These are phyloP conservation scores for Epichloe elymi DNA, from an alignment of 2,329 filamentous ascomycete species.

Conservation along the genomic window DNA sequence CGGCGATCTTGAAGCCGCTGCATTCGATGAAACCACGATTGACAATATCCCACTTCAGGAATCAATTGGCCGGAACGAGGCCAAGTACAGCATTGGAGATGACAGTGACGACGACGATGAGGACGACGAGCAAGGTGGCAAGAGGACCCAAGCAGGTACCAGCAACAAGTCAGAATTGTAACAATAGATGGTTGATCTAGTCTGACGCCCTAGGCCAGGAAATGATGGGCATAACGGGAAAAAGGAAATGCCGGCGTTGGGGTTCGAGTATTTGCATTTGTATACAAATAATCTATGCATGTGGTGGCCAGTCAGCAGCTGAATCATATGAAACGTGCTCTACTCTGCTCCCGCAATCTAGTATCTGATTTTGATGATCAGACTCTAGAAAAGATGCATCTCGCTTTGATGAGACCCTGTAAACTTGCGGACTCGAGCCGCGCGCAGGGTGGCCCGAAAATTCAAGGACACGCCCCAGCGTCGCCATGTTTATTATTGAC, in stretches of 20 bases:
- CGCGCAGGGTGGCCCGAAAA: not conserved
- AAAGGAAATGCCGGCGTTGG: not conserved
- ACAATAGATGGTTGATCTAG: not conserved
- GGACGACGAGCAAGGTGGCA: conserved; percentile 10
- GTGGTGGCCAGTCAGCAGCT: not conserved
- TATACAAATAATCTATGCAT: not conserved
- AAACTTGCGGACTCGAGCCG: too few relatives aligned
- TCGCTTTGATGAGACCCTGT: too few relatives aligned
- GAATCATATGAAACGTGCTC: not conserved
- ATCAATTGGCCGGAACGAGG: conserved; percentile 26
- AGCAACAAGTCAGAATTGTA: not conserved
- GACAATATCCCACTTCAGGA: conserved; percentile 44
- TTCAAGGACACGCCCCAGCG: not conserved
- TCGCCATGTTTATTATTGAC: not conserved
- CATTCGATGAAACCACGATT: conserved; percentile 53
- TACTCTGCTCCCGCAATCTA: not conserved
- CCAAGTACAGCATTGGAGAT: conserved; percentile 43
- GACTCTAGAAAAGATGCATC: too few relatives aligned
- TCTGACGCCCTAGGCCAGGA: not conserved
- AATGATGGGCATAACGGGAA: not conserved
- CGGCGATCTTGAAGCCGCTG: conserved; percentile 47
- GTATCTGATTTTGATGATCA: too few relatives aligned
- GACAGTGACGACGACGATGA: conserved; percentile 38
- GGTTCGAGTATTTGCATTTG: not conserved
- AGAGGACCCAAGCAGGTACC: not conserved